Evolutionary conservation across 2,329 filamentous ascomycete genomes (phyloP).

Genomic region (Cercospora sp.): DNA sequence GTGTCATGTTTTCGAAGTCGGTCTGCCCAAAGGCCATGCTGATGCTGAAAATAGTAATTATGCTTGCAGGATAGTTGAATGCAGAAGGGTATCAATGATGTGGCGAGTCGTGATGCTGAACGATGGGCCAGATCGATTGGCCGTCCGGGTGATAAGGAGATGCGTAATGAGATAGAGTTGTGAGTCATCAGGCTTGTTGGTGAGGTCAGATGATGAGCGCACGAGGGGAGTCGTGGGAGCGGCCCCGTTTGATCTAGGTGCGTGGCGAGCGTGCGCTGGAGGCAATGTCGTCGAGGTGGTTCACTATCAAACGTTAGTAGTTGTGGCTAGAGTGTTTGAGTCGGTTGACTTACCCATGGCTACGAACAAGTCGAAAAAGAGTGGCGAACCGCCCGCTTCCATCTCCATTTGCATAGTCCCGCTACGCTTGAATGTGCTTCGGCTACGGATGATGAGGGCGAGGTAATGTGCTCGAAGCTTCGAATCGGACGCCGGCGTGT

Average conservation of each 20-base stretch:
- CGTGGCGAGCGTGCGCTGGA: conserved; percentile 30
- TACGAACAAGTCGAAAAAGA: conserved; percentile 94
- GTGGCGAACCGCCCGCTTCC: conserved; percentile 73
- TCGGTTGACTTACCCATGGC: conserved; percentile 64
- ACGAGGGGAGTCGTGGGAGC: neutral
- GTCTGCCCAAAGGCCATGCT: neutral
- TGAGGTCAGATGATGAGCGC: neutral
- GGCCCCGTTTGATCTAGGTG: conserved; percentile 6
- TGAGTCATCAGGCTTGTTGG: neutral
- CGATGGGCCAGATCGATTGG: neutral
- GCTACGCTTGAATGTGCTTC: conserved; percentile 86
- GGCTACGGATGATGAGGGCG: conserved; percentile 84
- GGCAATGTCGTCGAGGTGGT: conserved; percentile 34
- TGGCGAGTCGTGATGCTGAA: neutral
- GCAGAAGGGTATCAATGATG: conserved; percentile 7
- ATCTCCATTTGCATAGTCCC: conserved; percentile 96
- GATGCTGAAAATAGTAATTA: neutral
- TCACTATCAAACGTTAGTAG: conserved; percentile 8
- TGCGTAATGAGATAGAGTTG: conserved; percentile 1
- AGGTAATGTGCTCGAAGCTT: conserved; percentile 88
- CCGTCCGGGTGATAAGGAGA: neutral
- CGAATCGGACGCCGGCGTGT: conserved; percentile 88
- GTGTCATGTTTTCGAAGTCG: neutral
- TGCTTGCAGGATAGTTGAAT: neutral
- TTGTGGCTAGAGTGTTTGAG: neutral